These are phyloP conservation scores for Plectosphaerella cucumerina DNA, from an alignment of 2,329 filamentous ascomycete genomes.

Conservation along the genomic window DNA sequence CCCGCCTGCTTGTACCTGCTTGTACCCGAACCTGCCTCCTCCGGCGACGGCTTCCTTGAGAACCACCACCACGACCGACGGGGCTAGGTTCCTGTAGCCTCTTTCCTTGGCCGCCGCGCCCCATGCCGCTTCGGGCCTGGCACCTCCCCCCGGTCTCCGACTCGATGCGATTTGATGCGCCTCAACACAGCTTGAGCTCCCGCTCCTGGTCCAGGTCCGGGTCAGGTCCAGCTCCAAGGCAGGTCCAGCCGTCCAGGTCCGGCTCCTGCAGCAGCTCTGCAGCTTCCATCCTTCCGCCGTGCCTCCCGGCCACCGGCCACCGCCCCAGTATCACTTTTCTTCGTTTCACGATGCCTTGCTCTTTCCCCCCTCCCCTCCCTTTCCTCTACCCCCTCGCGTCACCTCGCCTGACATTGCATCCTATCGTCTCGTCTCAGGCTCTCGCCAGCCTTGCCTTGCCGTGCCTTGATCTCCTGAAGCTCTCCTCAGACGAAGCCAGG, in stretches of 20 bases:
- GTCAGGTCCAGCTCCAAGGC: no score
- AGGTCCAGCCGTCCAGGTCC: not conserved
- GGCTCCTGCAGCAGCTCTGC: not conserved
- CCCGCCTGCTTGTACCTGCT: no score
- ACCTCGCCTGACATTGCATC: not conserved
- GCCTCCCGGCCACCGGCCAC: no score
- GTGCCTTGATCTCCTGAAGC: not conserved
- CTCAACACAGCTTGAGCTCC: no score
- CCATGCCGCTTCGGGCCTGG: not conserved
- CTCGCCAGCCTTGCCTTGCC: no score
- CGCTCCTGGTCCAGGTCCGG: no score
- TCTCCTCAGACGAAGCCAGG: not conserved
- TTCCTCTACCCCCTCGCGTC: not conserved
- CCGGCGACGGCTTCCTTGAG: no score
- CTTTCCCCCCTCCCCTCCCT: not conserved
- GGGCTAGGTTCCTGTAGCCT: not conserved
- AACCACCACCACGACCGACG: no score
- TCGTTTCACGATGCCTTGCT: not conserved
- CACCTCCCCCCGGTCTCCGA: no score
- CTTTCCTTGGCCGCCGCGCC: not conserved
- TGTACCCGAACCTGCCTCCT: no score
- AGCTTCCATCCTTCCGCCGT: not conserved
- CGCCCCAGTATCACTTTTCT: not conserved
- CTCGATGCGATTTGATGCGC: no score
- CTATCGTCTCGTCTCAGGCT: no score